These are phyloP conservation scores for Coleophoma cylindrospora DNA, from an alignment of 2,329 filamentous ascomycete genomes.

Conservation along the genomic window DNA sequence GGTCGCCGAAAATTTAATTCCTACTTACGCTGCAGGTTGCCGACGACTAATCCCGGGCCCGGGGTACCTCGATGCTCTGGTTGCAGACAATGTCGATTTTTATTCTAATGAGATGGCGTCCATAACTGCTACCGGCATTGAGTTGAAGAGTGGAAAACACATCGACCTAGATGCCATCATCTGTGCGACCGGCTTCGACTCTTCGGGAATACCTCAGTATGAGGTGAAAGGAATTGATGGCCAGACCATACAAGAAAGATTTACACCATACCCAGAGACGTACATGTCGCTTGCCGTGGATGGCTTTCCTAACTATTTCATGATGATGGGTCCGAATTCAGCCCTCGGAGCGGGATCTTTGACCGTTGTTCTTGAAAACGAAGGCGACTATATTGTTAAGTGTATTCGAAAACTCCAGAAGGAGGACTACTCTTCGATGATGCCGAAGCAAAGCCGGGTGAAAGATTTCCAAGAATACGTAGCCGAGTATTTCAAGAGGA, in stretches of 20 bases:
- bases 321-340: conserved; percentile 23
- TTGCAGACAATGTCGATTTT: conserved; percentile 35
- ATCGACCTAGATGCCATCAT: conserved; percentile 20
- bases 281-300: conserved; percentile 20
- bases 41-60: conserved; percentile 39
- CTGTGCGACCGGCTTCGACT: conserved; percentile 29
- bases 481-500: conserved; percentile 46
- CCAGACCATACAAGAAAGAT: conserved; percentile 12
- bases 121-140: conserved; percentile 28
- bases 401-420: conserved; percentile 32
- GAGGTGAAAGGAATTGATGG: conserved; percentile 18
- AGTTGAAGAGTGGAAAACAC: conserved; percentile 17
- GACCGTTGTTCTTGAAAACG: conserved; percentile 19
- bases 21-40: conserved; percentile 26
- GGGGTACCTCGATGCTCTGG: conserved; percentile 40
- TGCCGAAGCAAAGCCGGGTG: conserved; percentile 37
- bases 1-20: conserved; percentile 11
- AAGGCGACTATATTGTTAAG: conserved; percentile 21
- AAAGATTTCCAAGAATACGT: conserved; percentile 46
- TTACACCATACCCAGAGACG: conserved; percentile 23
- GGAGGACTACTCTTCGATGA: conserved; percentile 39
- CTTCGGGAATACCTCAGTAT: conserved; percentile 19
- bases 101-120: conserved; percentile 27
- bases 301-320: conserved; percentile 25
- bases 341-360: conserved; percentile 18